These are phyloP conservation scores for Corinectria fuckeliana DNA, from an alignment of 2,329 filamentous ascomycete species.

Conservation along the genomic window DNA sequence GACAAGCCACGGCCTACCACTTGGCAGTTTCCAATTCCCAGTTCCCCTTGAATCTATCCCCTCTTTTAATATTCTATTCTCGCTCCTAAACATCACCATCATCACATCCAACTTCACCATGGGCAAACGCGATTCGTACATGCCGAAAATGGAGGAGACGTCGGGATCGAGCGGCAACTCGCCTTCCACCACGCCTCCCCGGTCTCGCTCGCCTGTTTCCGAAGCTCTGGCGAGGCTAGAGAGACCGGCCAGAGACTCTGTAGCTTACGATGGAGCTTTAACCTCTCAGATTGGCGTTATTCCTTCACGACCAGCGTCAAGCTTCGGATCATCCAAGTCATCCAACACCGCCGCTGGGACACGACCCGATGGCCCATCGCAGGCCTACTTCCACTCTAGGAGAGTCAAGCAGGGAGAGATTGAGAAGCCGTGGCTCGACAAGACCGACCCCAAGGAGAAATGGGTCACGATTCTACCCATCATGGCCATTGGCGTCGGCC, in stretches of 20 bases:
- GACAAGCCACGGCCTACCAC: not conserved
- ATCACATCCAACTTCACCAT: not conserved
- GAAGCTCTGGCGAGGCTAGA: conserved; percentile 28
- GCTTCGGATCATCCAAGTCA: conserved; percentile 52
- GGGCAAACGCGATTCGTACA: not conserved
- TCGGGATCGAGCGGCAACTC: not conserved
- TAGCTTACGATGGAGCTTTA: not conserved
- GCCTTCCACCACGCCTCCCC: not conserved
- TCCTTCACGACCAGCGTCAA: conserved; percentile 52
- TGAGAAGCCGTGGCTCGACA: conserved; percentile 79
- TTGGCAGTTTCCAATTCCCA: not conserved
- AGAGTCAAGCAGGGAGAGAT: conserved; percentile 74
- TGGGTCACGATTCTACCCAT: conserved; percentile 85
- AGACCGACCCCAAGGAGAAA: conserved; percentile 79
- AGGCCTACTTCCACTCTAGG: conserved; percentile 75
- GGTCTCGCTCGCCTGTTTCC: not conserved
- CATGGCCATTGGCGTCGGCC: conserved; percentile 71
- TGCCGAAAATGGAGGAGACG: not conserved
- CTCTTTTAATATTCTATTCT: too few relatives aligned
- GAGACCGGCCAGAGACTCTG: conserved; percentile 34
- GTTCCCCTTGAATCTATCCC: not conserved
- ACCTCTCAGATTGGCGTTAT: conserved; percentile 43
- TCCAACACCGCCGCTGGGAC: conserved; percentile 40
- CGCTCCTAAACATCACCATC: not conserved
- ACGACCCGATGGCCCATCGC: conserved; percentile 44